phyloP scores from a whole-genome alignment of 768 basidiomycete species.

The Lyophyllum shimeji region DNA sequence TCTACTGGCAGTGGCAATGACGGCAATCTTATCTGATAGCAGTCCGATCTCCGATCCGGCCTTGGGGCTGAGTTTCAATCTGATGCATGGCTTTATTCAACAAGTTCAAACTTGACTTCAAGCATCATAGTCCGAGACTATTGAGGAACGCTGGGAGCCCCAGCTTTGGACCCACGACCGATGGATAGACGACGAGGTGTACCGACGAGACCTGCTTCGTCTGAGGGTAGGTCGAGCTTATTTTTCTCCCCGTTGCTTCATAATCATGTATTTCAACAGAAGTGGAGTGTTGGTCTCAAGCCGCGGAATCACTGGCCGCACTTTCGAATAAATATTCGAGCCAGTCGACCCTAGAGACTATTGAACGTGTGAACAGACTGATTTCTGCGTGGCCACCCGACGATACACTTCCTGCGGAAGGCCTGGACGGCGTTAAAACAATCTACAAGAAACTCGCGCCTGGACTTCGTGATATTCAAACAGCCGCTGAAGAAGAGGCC shows the following conservation, averaged over 20 bases:
- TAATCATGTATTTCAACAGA: slow-evolving; percentile 41
- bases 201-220: slow-evolving; percentile 64
- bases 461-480: slow-evolving; percentile 63
- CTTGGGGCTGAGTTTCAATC: slow-evolving; percentile 18
- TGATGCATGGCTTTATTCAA: slow-evolving; percentile 11
- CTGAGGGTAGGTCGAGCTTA: slow-evolving; percentile 60
- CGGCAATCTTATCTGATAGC: slow-evolving; percentile 12
- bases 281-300: slow-evolving; percentile 75
- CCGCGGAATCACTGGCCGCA: slow-evolving; percentile 54
- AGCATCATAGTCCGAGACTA: slow-evolving; percentile 17
- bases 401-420: slow-evolving; percentile 66
- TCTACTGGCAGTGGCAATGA: neutral
- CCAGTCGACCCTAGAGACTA: slow-evolving; percentile 51
- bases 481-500: slow-evolving; percentile 57
- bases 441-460: slow-evolving; percentile 61
- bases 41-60: neutral
- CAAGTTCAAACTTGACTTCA: slow-evolving; percentile 15
- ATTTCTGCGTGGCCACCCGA: slow-evolving; percentile 73
- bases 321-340: slow-evolving; percentile 56
- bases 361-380: slow-evolving; percentile 72
- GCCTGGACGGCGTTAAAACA: slow-evolving; percentile 60
- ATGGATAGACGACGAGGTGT: slow-evolving; percentile 72
- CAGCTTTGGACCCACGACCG: slow-evolving; percentile 11
- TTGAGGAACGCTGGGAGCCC: slow-evolving; percentile 16
- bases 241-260: slow-evolving; percentile 10